Conservation (phyloP, 306 rosid species). For the Prosopis cineraria region DNA sequence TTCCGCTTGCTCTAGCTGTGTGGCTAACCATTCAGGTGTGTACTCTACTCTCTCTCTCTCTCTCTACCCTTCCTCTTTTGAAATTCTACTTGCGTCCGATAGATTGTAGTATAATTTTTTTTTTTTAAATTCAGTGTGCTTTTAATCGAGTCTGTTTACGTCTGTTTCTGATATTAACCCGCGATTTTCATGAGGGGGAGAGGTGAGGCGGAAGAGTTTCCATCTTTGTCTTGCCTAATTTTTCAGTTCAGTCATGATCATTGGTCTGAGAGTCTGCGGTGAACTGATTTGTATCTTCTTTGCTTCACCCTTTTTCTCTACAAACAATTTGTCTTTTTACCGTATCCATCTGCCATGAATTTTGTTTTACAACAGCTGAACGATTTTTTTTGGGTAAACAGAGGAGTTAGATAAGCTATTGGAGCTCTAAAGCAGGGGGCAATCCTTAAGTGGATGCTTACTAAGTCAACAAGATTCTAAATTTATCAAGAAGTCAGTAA, state of each 20-base stretch:
- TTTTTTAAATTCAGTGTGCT: background rate
- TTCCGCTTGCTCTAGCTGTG: slow-evolving; percentile 72
- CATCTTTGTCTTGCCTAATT: background rate
- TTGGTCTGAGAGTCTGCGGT: background rate
- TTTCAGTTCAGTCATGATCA: background rate
- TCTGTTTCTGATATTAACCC: background rate
- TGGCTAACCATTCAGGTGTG: slow-evolving; percentile 88
- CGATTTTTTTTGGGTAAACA: background rate
- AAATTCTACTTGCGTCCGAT: background rate
- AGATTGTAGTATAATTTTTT: background rate
- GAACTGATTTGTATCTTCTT: background rate
- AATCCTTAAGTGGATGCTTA: background rate
- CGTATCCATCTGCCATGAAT: background rate
- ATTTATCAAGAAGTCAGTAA: background rate
- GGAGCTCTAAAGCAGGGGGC: background rate
- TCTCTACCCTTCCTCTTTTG: background rate
- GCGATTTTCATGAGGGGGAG: background rate
- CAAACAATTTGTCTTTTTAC: background rate
- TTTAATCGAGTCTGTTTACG: background rate
- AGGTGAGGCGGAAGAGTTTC: background rate
- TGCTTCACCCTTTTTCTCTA: background rate
- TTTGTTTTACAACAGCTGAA: background rate
- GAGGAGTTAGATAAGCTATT: background rate
- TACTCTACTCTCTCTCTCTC: background rate
- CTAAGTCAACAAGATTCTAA: background rate